Evolutionary conservation across 441 rosid genomes (phyloP).

Genomic region (Metrosideros polymorpha): DNA sequence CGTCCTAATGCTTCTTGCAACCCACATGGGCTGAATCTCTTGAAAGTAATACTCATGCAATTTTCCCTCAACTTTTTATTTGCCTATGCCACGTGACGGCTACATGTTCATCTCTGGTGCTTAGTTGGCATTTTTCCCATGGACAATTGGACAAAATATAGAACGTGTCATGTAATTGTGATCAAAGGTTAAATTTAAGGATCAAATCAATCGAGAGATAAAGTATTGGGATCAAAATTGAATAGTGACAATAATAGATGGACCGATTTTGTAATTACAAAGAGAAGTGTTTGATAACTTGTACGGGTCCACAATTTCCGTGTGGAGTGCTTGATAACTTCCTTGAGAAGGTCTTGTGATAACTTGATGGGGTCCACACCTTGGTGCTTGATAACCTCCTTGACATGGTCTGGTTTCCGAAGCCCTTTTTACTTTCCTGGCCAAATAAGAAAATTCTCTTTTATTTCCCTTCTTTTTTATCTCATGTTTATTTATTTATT

Average conservation of each 20-base stretch:
- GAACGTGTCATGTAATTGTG: neutral
- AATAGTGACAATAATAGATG: neutral
- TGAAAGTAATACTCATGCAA: neutral
- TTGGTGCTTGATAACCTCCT: too few relatives aligned
- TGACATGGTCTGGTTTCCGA: too few relatives aligned
- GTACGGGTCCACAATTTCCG: neutral
- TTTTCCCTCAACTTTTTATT: neutral
- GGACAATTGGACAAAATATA: neutral
- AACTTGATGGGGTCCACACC: too few relatives aligned
- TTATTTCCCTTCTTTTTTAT: fast-evolving
- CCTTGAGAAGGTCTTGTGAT: neutral
- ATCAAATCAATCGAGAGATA: neutral
- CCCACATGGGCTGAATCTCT: neutral
- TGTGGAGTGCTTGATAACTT: neutral
- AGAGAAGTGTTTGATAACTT: neutral
- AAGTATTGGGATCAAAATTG: neutral
- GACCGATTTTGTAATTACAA: too few relatives aligned
- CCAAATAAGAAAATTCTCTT: neutral
- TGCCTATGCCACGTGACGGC: fast-evolving
- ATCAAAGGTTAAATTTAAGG: neutral
- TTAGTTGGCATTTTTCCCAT: neutral
- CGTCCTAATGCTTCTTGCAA: neutral
- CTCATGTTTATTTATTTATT: neutral
- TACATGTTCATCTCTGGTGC: neutral
- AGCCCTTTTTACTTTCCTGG: neutral